Evolutionary conservation across 2,329 filamentous ascomycete species (phyloP), one percentile per base, ranked within the genome.

Genomic region (Drechmeria coniospora): DNA sequence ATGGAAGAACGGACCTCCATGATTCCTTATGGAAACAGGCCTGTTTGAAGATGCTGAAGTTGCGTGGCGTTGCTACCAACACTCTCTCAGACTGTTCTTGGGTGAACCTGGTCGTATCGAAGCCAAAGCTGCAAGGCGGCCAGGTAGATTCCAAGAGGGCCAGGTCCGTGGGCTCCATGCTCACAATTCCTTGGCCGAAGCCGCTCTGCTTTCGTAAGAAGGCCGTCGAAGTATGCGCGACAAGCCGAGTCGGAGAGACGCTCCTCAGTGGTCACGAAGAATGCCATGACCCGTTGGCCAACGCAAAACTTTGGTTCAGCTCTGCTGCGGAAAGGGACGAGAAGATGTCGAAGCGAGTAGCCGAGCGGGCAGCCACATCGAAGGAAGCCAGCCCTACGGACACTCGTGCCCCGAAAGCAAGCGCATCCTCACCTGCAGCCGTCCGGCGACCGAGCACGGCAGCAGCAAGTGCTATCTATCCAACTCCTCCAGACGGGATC

Each of bases 401-500:
- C 43, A 47, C 61, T 51, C 39, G 51, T 49, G 15, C 56, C 47
- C 32, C 54, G 47, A 49, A 38, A 28, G 40, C 60, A 15, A 66
- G 57, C 35, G 65, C 58, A 2, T 56, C 66, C 27, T 72, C 70
- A 6, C 65, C 68, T 6, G 38, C 65, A 13, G 53, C 57, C 11
- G 40, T 67, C 6, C 59, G 68, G 35, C 56, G 67, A 39, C 51
- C 63, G 21, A 64, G 59, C 36, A 60, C 54, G 6, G 46, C 54
- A 9, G 50, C 55, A 5, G 51, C 57, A 15, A 65, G 67, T 23
- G 62, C 66, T 2, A 71, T 81, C 50, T 81, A 82, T 44, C 76
- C 74, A 7, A 82, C 77, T 5, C 77, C 77, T 2, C 77, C 77
- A 8, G 76, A 80, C 43, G 74, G 63, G 10, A 52, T 75, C 12